Evolutionary conservation across 192 early-diverging fungal genomes (phyloP).

Genomic region (Backusella liffmaniae): DNA sequence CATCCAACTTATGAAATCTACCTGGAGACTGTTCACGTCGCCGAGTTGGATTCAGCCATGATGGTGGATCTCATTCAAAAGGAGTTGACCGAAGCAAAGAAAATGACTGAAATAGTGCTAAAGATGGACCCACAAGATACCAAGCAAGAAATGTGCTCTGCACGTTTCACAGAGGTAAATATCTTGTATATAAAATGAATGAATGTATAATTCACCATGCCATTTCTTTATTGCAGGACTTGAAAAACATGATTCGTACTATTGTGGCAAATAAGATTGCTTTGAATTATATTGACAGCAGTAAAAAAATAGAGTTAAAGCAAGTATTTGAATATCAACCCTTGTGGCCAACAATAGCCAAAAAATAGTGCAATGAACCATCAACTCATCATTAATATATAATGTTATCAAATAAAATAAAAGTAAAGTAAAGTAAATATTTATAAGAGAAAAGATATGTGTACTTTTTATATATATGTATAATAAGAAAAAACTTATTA

Average conservation of each 20-base stretch:
- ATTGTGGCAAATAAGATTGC: constrained; percentile 32
- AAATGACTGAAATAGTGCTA: constrained; percentile 12
- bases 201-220: neutral
- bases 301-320: neutral
- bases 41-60: neutral
- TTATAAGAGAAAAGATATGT: neutral
- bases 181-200: too few relatives aligned
- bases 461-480: neutral
- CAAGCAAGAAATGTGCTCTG: constrained; percentile 27
- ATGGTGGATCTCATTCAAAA: constrained; percentile 6
- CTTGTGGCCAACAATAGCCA: constrained; percentile 23
- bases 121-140: neutral
- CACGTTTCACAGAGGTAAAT: constrained; percentile 27
- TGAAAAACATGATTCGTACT: constrained; percentile 24
- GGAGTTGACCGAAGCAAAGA: constrained; percentile 21
- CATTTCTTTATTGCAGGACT: constrained; percentile 14
- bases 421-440: too few relatives aligned
- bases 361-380: neutral
- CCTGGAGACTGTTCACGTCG: neutral
- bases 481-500: neutral
- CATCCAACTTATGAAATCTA: neutral
- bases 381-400: too few relatives aligned
- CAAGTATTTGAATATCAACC: constrained; percentile 33
- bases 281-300: neutral
- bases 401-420: neutral